Conservation (phyloP, 495 filamentous ascomycete species). For the Chaetomium tenue region DNA sequence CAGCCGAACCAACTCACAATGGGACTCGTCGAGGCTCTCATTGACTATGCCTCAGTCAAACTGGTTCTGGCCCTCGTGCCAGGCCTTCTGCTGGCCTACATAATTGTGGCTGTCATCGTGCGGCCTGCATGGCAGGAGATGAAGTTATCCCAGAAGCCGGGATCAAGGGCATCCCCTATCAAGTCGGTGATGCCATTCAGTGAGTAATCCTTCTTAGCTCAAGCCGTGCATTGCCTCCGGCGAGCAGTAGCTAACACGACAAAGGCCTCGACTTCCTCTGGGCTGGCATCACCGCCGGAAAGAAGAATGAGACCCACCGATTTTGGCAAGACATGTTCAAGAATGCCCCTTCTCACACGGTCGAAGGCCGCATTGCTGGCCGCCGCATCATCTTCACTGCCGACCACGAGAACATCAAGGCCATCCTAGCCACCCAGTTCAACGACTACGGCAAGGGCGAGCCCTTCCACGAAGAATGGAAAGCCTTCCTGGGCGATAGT, state of each 20-base stretch:
- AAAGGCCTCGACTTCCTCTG: constrained; percentile 64
- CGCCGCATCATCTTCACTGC: constrained; percentile 62
- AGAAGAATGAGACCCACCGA: constrained; percentile 54
- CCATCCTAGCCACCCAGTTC: constrained; percentile 77
- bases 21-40: constrained; percentile 40
- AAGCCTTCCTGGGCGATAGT: constrained; percentile 70
- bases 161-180: constrained; percentile 31
- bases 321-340: constrained; percentile 58
- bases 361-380: constrained; percentile 57
- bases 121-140: constrained; percentile 31
- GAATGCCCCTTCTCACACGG: constrained; percentile 47
- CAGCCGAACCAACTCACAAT: constrained; percentile 28
- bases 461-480: constrained; percentile 66
- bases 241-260: neutral
- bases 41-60: constrained; percentile 42
- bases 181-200: constrained; percentile 35
- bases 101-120: constrained; percentile 34
- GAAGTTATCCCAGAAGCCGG: constrained; percentile 44
- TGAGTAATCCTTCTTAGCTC: constrained; percentile 12
- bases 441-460: constrained; percentile 70
- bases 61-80: constrained; percentile 30
- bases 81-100: constrained; percentile 31
- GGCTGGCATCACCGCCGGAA: constrained; percentile 49
- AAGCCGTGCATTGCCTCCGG: neutral
- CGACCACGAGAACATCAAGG: constrained; percentile 84